A percentile compares a stretch with the other conserved stretches of the same genome.
These are phyloP conservation scores for Trametes cingulata DNA, from an alignment of 768 basidiomycete genomes.

Conservation along the genomic window DNA sequence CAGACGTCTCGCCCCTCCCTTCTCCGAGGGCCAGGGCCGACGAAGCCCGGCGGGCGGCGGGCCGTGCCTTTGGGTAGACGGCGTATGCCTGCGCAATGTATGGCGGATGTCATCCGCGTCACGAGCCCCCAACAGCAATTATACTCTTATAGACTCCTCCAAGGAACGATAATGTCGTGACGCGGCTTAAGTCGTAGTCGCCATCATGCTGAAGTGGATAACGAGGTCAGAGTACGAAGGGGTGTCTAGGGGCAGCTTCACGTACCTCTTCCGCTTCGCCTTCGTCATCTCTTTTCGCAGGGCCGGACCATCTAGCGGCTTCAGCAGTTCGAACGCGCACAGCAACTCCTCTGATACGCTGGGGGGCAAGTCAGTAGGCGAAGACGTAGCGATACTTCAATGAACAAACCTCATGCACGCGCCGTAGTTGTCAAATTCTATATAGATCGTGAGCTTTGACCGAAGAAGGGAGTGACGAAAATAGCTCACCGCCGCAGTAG, in stretches of 20 bases:
- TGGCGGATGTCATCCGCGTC: conserved; percentile 2
- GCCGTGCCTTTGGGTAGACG: conserved; percentile 6
- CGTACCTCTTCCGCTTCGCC: conserved; percentile 94
- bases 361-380: not conserved
- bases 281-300: conserved; percentile 98
- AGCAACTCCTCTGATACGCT: conserved; percentile 96
- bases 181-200: conserved; percentile 29
- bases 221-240: not conserved
- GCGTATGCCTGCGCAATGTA: not conserved
- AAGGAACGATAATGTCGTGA: conserved; percentile 11
- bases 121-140: conserved; percentile 19
- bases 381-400: not conserved
- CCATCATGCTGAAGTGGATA: conserved; percentile 31
- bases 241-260: conserved; percentile 2
- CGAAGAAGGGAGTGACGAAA: conserved; percentile 5
- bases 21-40: conserved; percentile 4
- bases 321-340: conserved; percentile 96
- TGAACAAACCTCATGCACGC: conserved; percentile 83
- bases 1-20: conserved; percentile 5
- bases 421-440: conserved; percentile 94
- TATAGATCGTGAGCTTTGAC: not conserved
- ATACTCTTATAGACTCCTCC: conserved; percentile 26
- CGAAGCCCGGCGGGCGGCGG: not conserved
- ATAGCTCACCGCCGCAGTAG: conserved; percentile 84
- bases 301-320: conserved; percentile 92